Conservation (phyloP, 768 basidiomycete species). For the Suillus alpinus region DNA sequence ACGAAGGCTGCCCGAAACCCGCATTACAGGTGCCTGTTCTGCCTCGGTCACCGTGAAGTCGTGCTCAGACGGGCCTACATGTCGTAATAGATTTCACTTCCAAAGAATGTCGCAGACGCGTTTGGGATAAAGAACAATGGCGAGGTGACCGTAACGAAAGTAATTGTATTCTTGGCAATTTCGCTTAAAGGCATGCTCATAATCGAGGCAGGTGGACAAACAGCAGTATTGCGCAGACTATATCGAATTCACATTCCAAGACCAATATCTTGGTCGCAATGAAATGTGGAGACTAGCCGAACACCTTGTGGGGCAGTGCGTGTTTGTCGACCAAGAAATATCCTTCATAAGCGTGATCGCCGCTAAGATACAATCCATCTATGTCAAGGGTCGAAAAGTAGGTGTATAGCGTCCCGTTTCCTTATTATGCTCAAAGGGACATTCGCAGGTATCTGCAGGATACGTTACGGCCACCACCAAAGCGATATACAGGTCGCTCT, state of each 20-base stretch:
- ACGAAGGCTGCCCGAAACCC: conserved; percentile 57
- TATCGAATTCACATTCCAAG: conserved; percentile 89
- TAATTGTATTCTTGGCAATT: conserved; percentile 18
- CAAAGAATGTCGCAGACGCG: conserved; percentile 66
- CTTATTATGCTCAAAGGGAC: not conserved
- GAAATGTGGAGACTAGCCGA: conserved; percentile 97
- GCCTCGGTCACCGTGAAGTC: not conserved
- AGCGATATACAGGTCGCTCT: conserved; percentile 84
- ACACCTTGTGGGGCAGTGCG: conserved; percentile 73
- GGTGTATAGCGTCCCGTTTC: conserved; percentile 7
- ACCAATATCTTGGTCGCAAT: conserved; percentile 92
- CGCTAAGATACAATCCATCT: conserved; percentile 81
- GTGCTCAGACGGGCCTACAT: conserved; percentile 1
- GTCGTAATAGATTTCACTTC: conserved; percentile 63
- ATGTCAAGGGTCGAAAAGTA: conserved; percentile 66
- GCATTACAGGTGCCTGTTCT: conserved; percentile 55
- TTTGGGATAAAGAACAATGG: conserved; percentile 70
- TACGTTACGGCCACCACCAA: conserved; percentile 82
- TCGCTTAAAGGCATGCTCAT: not conserved
- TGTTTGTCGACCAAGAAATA: conserved; percentile 83
- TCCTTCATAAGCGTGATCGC: conserved; percentile 79
- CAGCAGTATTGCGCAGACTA: conserved; percentile 63
- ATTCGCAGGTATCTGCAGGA: conserved; percentile 72
- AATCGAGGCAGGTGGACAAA: conserved; percentile 59
- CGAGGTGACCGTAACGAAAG: conserved; percentile 74